Evolutionary conservation across 2,329 filamentous ascomycete genomes (phyloP).

Genomic region (Bipolaris oryzae): DNA sequence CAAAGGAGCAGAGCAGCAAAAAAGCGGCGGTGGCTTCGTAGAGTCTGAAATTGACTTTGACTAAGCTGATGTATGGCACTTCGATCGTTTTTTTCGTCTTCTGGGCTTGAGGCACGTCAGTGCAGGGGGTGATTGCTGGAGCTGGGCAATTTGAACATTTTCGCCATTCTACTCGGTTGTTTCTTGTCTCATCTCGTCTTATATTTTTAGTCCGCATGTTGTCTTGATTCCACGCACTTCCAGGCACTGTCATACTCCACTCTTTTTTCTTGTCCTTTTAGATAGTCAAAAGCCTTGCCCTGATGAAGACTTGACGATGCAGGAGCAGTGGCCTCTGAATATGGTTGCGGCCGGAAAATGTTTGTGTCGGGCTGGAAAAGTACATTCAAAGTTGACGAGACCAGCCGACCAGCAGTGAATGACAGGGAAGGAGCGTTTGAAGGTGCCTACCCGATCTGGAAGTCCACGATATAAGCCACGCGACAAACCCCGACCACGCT

Average conservation of each 20-base stretch:
- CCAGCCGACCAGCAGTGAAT: not conserved
- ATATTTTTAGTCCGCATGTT: not conserved
- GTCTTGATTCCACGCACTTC: not conserved
- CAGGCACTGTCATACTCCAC: not conserved
- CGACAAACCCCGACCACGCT: constrained; percentile 8
- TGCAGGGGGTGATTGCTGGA: not conserved
- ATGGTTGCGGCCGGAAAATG: too few species aligned
- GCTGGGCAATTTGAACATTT: not conserved
- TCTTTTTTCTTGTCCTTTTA: not conserved
- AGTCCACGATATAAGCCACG: constrained; percentile 22
- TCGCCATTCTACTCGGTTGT: not conserved
- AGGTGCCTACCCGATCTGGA: constrained; percentile 18
- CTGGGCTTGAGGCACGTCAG: not conserved
- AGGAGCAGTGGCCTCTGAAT: not conserved
- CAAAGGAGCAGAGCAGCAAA: constrained; percentile 18
- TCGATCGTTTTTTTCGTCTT: not conserved
- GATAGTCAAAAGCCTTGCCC: not conserved
- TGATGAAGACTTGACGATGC: not conserved
- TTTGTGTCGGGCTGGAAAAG: too few species aligned
- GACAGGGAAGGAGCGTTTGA: constrained; percentile 10
- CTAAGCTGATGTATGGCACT: not conserved
- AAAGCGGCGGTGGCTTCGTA: constrained; percentile 17
- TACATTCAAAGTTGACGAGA: too few species aligned
- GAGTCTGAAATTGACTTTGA: constrained; percentile 20
- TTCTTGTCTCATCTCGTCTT: not conserved